These are phyloP conservation scores for Chrysoporthe deuterocubensis DNA, from an alignment of 2,329 filamentous ascomycete species.

Conservation along the genomic window DNA sequence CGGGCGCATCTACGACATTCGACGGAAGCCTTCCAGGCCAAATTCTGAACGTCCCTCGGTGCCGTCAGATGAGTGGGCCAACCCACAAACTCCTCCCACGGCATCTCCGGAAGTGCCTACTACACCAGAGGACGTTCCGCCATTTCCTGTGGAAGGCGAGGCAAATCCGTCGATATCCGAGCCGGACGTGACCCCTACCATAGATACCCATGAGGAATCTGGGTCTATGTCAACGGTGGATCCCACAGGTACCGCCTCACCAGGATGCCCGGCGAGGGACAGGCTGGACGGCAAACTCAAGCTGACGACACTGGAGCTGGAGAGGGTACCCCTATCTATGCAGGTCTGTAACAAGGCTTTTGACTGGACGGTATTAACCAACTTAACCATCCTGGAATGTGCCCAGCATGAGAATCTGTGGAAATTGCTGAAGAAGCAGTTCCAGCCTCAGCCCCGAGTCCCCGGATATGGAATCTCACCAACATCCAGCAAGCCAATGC, in stretches of 20 bases:
- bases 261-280: slow-evolving; percentile 37
- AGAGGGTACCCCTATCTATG: slow-evolving; percentile 74
- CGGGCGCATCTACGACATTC: slow-evolving; percentile 67
- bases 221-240: slow-evolving; percentile 9
- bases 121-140: background rate
- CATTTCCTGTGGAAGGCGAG: slow-evolving; percentile 2
- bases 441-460: slow-evolving; percentile 48
- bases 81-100: slow-evolving; percentile 4
- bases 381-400: slow-evolving; percentile 75
- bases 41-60: slow-evolving; percentile 9
- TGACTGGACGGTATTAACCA: slow-evolving; percentile 75
- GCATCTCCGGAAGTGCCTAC: slow-evolving; percentile 12
- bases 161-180: slow-evolving; percentile 9
- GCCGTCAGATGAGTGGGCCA: background rate
- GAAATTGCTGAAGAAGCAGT: slow-evolving; percentile 70
- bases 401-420: slow-evolving; percentile 74
- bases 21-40: slow-evolving; percentile 34
- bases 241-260: background rate
- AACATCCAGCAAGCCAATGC: slow-evolving; percentile 34
- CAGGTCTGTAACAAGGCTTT: slow-evolving; percentile 71
- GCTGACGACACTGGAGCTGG: slow-evolving; percentile 74
- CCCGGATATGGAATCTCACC: slow-evolving; percentile 35
- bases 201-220: slow-evolving; percentile 6
- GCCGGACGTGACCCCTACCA: slow-evolving; percentile 8
- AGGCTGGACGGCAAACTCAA: slow-evolving; percentile 62